Evolutionary conservation across 208 protist genomes (phyloP), one percentile per base, ranked within the genome.

Genomic region (Crithidia acanthocephali): DNA sequence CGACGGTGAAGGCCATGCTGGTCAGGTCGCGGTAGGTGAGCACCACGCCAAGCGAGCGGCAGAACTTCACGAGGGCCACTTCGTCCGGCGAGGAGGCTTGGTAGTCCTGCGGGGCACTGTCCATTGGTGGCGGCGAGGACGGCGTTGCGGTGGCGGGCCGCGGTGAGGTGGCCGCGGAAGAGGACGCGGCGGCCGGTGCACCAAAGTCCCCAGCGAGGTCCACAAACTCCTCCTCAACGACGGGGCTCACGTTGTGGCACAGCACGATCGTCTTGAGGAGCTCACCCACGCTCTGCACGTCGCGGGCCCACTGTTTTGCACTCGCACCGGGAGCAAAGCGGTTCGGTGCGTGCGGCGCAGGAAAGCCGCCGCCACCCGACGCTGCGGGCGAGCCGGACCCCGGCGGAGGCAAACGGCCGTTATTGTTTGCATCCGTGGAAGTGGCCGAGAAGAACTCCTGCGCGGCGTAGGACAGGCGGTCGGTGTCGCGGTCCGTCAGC

Each of bases 201-300:
- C 10, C 33, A 15, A 30, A 35, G 13, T 60, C 52, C 3, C 27
- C 47, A 0, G 20, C 64, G 13, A 51, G 35, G 25, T 69, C 70
- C 2, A 58, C 61, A 22, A 70, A 57, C 59, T 76, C 68, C 57
- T 83, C 86, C 28, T 90, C 90, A n/a, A 84, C 40, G 0, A 99
- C 93, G 9, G 97, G 97, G 44, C 95, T 99, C 2, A 99, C 98
- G 71, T 99, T 99, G 81, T 99, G 98, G 73, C 97, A 98, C 15
- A 99, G 68, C 5, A 98, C 97, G 30, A 99, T 83, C 2, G 94
- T 85, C 15, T 85, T 66, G 23, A 99, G 62, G 42, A 93, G 72
- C 58, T 95, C 85, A 23, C 79, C 88, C 30, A 98, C 80, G 13
- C 86, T 71, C 40, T 81, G 72, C 51, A 84, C 74, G 53, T 91